Evolutionary conservation across 441 rosid genomes (phyloP).

Genomic region (Daphne laureola): DNA sequence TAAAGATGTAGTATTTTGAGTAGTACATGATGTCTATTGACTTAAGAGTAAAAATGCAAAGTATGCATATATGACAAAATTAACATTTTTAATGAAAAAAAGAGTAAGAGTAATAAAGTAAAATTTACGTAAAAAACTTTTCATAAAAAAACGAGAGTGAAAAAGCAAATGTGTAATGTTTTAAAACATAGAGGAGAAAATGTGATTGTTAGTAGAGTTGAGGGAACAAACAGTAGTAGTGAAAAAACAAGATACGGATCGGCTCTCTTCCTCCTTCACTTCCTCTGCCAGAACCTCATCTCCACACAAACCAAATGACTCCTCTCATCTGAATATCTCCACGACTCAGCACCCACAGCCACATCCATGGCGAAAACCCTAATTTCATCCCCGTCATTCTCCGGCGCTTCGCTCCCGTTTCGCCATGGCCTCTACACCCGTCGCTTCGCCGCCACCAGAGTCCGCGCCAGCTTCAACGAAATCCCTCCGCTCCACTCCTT

Average conservation of each 20-base stretch:
- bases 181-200: too few relatives aligned
- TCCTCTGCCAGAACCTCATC: slow-evolving; percentile 12
- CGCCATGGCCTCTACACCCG: slow-evolving; percentile 33
- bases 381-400: slow-evolving; percentile 64
- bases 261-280: background rate
- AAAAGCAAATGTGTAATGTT: too few relatives aligned
- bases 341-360: slow-evolving; percentile 3
- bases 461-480: slow-evolving; percentile 59
- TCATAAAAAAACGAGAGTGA: too few relatives aligned
- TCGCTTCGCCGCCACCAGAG: slow-evolving; percentile 43
- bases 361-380: slow-evolving; percentile 68
- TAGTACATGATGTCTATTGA: too few relatives aligned
- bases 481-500: slow-evolving; percentile 51
- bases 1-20: too few relatives aligned
- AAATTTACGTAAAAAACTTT: too few relatives aligned
- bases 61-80: too few relatives aligned
- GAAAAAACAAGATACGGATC: slow-evolving; percentile 6
- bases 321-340: slow-evolving; percentile 7
- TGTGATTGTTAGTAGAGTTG: too few relatives aligned
- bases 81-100: too few relatives aligned
- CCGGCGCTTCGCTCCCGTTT: slow-evolving; percentile 38
- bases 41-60: too few relatives aligned
- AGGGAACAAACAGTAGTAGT: slow-evolving; percentile 1
- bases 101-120: too few relatives aligned
- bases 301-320: slow-evolving; percentile 6